Conservation (phyloP, 1,139 yeast genomes). For the Magnusiomyces fungicola region DNA sequence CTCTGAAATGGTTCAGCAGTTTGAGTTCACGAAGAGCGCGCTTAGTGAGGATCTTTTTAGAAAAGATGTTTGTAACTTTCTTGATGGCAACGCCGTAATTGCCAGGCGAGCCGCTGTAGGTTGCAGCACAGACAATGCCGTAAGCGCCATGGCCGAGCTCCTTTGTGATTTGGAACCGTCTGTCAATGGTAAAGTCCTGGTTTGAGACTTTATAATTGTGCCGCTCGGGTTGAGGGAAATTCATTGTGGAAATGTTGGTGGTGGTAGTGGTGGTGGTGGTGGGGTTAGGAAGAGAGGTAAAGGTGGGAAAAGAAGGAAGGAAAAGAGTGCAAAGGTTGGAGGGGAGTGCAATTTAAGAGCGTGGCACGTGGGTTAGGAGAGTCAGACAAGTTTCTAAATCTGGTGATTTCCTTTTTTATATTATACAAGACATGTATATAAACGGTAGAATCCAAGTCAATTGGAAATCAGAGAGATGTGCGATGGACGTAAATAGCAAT, state of each 20-base stretch:
- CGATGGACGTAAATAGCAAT: neutral
- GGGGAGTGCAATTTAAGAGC: slow-evolving; percentile 2
- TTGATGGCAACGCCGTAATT: slow-evolving; percentile 74
- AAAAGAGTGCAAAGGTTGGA: neutral
- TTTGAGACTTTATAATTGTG: slow-evolving; percentile 16
- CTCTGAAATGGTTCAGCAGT: slow-evolving; percentile 81
- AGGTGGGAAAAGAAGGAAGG: neutral
- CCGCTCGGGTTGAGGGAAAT: slow-evolving; percentile 15
- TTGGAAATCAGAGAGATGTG: neutral
- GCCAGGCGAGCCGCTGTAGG: slow-evolving; percentile 61
- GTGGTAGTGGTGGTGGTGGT: slow-evolving; percentile 4
- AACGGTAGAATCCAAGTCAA: no score
- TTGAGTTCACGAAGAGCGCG: slow-evolving; percentile 85
- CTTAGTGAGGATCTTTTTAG: slow-evolving; percentile 80
- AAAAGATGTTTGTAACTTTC: slow-evolving; percentile 82
- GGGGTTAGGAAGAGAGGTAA: neutral
- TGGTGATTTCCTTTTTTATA: no score
- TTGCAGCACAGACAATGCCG: slow-evolving; percentile 92
- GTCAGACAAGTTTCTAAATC: no score
- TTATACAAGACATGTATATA: no score
- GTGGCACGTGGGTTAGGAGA: no score
- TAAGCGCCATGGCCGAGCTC: slow-evolving; percentile 91
- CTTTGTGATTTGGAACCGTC: slow-evolving; percentile 14
- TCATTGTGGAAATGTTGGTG: slow-evolving; percentile 11
- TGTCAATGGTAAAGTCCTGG: slow-evolving; percentile 8